These are phyloP conservation scores for Blumeria hordei DNA, from an alignment of 2,329 filamentous ascomycete genomes.

Conservation along the genomic window DNA sequence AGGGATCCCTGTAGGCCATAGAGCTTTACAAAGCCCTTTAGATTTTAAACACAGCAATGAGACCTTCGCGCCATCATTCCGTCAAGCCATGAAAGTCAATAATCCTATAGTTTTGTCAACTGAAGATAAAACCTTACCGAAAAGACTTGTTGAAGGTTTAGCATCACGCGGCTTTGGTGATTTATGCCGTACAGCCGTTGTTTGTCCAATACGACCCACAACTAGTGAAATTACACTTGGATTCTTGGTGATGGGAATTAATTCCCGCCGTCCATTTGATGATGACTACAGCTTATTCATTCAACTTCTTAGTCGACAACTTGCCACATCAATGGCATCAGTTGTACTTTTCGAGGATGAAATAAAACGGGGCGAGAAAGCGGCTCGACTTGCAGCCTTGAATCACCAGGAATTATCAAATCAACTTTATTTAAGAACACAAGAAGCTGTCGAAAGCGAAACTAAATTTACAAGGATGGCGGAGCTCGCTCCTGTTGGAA, in stretches of 20 bases:
- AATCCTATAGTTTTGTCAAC: conserved; percentile 42
- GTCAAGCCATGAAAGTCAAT: conserved; percentile 47
- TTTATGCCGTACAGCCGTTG: conserved; percentile 42
- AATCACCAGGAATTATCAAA: conserved; percentile 57
- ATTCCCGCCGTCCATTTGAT: conserved; percentile 56
- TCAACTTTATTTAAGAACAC: conserved; percentile 41
- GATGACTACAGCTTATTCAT: conserved; percentile 61
- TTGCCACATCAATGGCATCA: conserved; percentile 58
- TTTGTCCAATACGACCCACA: conserved; percentile 59
- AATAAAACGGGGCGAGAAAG: conserved; percentile 47
- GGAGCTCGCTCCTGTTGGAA: conserved; percentile 59
- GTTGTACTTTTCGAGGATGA: conserved; percentile 69
- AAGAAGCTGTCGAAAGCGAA: conserved; percentile 42
- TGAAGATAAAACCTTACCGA: conserved; percentile 40
- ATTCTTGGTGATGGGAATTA: conserved; percentile 57
- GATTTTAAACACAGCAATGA: conserved; percentile 45
- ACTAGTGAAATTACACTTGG: conserved; percentile 48
- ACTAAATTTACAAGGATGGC: conserved; percentile 66
- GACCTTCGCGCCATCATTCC: conserved; percentile 53
- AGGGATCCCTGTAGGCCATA: conserved; percentile 41
- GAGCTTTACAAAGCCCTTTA: conserved; percentile 32
- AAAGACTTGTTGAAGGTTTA: conserved; percentile 38
- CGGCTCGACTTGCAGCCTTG: conserved; percentile 48
- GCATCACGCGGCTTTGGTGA: conserved; percentile 49
- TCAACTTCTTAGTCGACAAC: conserved; percentile 46